These are phyloP conservation scores for Eucalyptus cloeziana DNA, from an alignment of 345 rosid species.

Conservation along the genomic window DNA sequence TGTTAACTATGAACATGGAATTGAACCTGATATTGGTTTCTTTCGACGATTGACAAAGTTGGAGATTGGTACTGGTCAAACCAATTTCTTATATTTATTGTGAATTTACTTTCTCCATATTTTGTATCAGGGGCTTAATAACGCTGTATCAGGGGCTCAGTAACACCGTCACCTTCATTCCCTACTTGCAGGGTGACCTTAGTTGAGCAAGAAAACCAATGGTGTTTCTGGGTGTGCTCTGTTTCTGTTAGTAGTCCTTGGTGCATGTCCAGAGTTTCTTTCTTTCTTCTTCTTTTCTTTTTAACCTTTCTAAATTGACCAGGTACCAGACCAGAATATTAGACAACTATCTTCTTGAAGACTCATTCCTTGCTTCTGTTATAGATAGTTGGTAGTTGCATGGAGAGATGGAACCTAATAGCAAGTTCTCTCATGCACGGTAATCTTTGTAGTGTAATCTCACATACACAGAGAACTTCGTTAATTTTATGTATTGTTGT, in stretches of 20 bases:
- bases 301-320: not conserved
- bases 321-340: not conserved
- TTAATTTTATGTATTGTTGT: too few relatives aligned
- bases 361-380: not conserved
- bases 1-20: not conserved
- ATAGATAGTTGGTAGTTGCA: not conserved
- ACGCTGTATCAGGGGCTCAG: not conserved
- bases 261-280: not conserved
- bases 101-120: not conserved
- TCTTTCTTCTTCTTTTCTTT: not conserved
- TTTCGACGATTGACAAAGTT: not conserved
- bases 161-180: fast-evolving
- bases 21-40: not conserved
- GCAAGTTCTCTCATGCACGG: not conserved
- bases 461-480: not conserved
- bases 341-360: not conserved
- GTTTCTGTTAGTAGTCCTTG: not conserved
- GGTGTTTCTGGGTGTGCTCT: not conserved
- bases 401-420: not conserved
- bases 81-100: not conserved
- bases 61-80: not conserved
- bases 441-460: not conserved
- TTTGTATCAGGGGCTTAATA: not conserved
- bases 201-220: not conserved
- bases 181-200: not conserved